Base-by-base conservation (phyloP, 768 basidiomycete species). In the Lentinula detonsa region DNA sequence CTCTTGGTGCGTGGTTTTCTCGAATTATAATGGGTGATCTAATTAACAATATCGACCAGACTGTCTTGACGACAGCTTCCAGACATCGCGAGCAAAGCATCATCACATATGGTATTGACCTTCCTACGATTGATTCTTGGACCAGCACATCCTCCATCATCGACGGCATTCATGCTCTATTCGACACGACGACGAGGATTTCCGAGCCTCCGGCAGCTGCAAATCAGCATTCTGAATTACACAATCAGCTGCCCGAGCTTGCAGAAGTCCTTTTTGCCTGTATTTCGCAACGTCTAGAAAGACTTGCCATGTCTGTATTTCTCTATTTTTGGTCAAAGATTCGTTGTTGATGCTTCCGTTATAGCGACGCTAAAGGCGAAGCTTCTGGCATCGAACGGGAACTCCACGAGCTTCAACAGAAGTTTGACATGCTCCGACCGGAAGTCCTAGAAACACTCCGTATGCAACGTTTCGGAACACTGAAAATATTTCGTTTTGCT, bases 371-470 rank as follows among this genome's bases (percentile, higher is more conserved):
- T 50, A 82, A 80, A 35, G 75, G 74, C 5, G 76, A 79, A 34
- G 80, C 81, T 55, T 72, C 76, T 35, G 81, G 78, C 8, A 73
- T 76, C 23, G 81, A 81, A 63, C 78, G 83, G 1, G 88, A 91
- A 45, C 74, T 74, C 15, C 76, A 82, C 18, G 81, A 81, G 34
- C 75, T 96, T 0, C 76, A 84, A 49, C 85, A 88, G 50, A 81
- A 80, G 57, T 95, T 94, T 71, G 76, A 78, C 49, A 77, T 82
- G 35, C 75, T 95, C 42, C 83, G 92, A 34, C 90, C 93, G 0
- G 85, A 88, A 61, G 78, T 93, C 8, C 79, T 96, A 11, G 85
- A 90, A 66, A 88, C 89, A 1, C 78, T 98, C 1, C 86, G 95
- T 95, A 69, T 63, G 90, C 60, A n/a, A 13, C 40, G 8, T 37